Evolutionary conservation across 352 stramenopile genomes (phyloP), one percentile per base, ranked within the genome.

Genomic region (Phytophthora sansomeana): DNA sequence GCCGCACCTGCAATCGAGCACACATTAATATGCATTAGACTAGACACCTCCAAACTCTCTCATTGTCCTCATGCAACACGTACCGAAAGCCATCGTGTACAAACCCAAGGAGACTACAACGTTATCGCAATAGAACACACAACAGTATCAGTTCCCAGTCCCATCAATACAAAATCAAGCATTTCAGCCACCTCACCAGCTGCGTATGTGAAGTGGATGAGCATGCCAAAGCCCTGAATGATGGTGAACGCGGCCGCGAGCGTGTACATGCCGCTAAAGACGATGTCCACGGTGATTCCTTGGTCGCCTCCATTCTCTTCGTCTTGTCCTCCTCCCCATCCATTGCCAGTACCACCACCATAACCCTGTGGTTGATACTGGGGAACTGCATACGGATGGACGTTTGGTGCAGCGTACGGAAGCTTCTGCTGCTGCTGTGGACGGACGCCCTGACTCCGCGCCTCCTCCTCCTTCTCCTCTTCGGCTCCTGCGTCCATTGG

Each of bases 71-170:
- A 49, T 21, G 1, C 21, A 44, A 33, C 47, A 28, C 72, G 16
- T 80, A 92, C 85, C 84, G 55, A 96, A 94, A 6, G 85, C 83
- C 87, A 96, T 96, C 0, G 85, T 92, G 71, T 96, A 96, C 28
- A 92, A 57, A 0, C 87, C 87, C 47, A 96, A 69, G 19, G 87
- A 61, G 19, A 91, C 85, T 94, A 28, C 17, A 42, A 28, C 46
- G 21, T 24, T 24, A 63, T 26, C 4, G 19, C 6, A 51, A n/a
- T 39, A 6, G 6, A 74, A 14, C n/a, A 61, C 51, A 70, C 41
- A 69, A 56, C 38, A 19, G 32, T 11, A 38, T 36, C 19, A 17
- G 29, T 78, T 32, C 74, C 28, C 33, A 26, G 6, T 11, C n/a
- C 41, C 13, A 21, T 6, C 11, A 7, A 5, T 21, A 13, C 58